These are phyloP conservation scores for Russula compacta DNA, from an alignment of 768 basidiomycete species.

Conservation along the genomic window DNA sequence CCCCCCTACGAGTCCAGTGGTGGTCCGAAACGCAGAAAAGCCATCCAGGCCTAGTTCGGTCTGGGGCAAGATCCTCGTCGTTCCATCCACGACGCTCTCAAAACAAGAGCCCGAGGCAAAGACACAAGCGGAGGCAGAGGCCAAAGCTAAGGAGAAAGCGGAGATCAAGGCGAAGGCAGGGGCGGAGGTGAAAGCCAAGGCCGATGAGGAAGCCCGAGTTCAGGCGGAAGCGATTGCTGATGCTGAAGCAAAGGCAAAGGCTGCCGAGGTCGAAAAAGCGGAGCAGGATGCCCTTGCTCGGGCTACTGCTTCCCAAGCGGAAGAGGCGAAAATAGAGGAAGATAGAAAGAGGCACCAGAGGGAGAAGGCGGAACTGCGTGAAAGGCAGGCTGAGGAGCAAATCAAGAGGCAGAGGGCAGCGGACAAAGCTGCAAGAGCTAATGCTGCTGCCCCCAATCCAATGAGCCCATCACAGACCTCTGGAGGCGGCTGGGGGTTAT, in stretches of 20 bases:
- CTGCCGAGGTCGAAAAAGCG: background rate
- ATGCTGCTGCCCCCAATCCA: background rate
- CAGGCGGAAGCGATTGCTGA: no score
- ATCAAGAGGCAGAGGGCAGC: background rate
- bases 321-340: background rate
- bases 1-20: background rate
- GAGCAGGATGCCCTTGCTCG: background rate
- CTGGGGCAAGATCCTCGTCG: conserved; percentile 10
- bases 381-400: background rate
- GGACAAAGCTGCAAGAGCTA: conserved; percentile 5
- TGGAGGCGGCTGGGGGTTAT: background rate
- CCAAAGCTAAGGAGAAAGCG: background rate
- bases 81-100: background rate
- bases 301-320: no score
- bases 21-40: background rate
- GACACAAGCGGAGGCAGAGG: background rate
- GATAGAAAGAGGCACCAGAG: background rate
- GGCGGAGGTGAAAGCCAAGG: background rate
- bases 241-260: no score
- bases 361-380: background rate
- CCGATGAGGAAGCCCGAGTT: background rate
- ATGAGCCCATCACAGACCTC: conserved; percentile 1
- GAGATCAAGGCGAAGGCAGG: background rate
- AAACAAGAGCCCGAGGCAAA: no score
- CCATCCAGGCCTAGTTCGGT: background rate